Evolutionary conservation across 2,329 filamentous ascomycete species (phyloP).

Genomic region (Dendrostoma leiphaemia): DNA sequence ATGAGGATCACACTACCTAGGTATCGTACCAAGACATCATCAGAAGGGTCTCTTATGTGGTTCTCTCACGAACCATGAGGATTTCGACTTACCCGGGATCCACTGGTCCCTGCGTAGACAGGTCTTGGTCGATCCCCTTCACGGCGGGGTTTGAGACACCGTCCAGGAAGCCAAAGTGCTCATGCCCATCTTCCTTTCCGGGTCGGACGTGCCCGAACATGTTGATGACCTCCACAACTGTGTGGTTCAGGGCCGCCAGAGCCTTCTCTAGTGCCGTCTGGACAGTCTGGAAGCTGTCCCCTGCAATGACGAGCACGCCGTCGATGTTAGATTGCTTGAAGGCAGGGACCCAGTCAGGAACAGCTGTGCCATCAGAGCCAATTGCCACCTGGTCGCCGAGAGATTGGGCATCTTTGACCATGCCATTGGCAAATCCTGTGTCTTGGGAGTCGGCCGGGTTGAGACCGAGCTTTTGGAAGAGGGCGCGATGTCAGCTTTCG

Average conservation of each 20-base stretch:
- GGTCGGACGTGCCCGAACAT: slow-evolving; percentile 33
- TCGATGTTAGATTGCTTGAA: neutral
- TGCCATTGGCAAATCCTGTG: slow-evolving; percentile 31
- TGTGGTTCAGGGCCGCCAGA: neutral
- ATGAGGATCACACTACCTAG: slow-evolving; percentile 37
- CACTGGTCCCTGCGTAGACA: slow-evolving; percentile 30
- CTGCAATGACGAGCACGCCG: neutral
- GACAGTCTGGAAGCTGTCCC: neutral
- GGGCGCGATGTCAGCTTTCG: neutral
- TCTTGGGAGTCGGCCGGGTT: slow-evolving; percentile 29
- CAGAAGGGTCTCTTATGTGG: too few relatives aligned
- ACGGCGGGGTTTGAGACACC: slow-evolving; percentile 39
- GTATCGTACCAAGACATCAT: too few relatives aligned
- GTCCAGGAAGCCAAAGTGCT: slow-evolving; percentile 43
- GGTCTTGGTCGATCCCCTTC: slow-evolving; percentile 29
- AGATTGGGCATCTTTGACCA: slow-evolving; percentile 27
- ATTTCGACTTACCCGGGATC: slow-evolving; percentile 22
- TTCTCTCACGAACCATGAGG: neutral
- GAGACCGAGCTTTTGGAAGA: slow-evolving; percentile 25
- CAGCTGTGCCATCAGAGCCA: too few relatives aligned
- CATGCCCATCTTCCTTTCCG: slow-evolving; percentile 32
- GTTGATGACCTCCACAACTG: slow-evolving; percentile 25
- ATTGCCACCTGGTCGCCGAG: too few relatives aligned
- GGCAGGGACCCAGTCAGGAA: neutral
- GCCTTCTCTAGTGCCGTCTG: neutral